A percentile compares a stretch with the other conserved stretches of the same genome.
Conservation (phyloP, 371 early-diverging fungal species). For the Actinomortierella ambigua region DNA sequence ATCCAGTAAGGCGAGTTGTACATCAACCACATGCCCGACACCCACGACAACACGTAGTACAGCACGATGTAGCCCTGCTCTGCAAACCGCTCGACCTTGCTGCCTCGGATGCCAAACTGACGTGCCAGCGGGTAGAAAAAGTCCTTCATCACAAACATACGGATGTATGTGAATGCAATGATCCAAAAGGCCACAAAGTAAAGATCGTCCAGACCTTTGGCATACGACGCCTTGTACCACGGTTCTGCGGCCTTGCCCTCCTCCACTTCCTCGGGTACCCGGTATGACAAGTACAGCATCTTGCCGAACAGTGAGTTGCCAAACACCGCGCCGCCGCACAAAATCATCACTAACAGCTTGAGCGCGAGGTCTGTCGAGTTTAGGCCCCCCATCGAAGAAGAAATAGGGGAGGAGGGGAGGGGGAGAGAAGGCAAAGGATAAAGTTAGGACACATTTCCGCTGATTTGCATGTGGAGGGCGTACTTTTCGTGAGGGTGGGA, state of each 20-base stretch:
- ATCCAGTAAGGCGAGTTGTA: slow-evolving; percentile 76
- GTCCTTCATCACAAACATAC: slow-evolving; percentile 63
- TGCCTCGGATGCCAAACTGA: slow-evolving; percentile 53
- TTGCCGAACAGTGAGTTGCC: slow-evolving; percentile 21
- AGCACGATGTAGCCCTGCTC: slow-evolving; percentile 64
- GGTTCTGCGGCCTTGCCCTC: slow-evolving; percentile 15
- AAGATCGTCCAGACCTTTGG: slow-evolving; percentile 52
- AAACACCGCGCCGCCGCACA: slow-evolving; percentile 20
- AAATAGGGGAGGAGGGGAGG: background rate
- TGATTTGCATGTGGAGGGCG: no score
- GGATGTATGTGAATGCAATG: slow-evolving; percentile 71
- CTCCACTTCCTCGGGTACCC: slow-evolving; percentile 5
- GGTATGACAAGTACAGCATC: slow-evolving; percentile 24
- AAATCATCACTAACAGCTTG: slow-evolving; percentile 21
- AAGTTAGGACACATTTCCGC: no score
- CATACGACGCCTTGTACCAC: slow-evolving; percentile 44
- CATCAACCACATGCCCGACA: slow-evolving; percentile 72
- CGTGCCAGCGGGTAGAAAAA: slow-evolving; percentile 63
- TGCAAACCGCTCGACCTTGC: slow-evolving; percentile 66
- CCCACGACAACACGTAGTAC: slow-evolving; percentile 63
- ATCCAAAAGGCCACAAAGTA: slow-evolving; percentile 71
- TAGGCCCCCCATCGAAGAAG: background rate
- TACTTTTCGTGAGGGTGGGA: no score
- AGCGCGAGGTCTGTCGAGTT: slow-evolving; percentile 23
- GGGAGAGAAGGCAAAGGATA: no score